Evolutionary conservation across 2,329 filamentous ascomycete genomes (phyloP), one percentile per base, ranked within the genome.

Genomic region (Neopestalotiopsis clavispora): DNA sequence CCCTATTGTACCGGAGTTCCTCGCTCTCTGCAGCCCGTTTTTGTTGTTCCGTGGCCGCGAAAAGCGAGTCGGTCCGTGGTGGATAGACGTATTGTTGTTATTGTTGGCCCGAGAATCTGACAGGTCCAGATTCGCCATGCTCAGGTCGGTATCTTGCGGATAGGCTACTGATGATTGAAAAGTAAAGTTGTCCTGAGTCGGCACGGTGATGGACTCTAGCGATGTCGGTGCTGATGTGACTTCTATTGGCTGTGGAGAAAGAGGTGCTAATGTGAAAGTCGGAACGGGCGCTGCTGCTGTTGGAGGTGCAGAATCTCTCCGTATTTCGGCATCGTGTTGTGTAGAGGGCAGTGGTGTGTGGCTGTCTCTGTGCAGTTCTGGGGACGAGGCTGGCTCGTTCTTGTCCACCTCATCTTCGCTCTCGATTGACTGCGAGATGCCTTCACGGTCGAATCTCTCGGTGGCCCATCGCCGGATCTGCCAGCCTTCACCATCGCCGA

Each of bases 401-500:
- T 92, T 91, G 20, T 92, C 87, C 34, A 80, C 80, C 73, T 94
- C 92, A 64, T 94, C 92, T 58, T 93, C 91, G 76, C 90, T 92
- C 71, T 92, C 90, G 68, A 86, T 86, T 71, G 81, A 84, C 63
- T 86, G 84, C 3, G 85, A 82, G 32, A 84, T 80, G 34, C 82
- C 81, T 56, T 90, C 87, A 34, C 90, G 90, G 66, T 93, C 90
- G 20, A 93, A 81, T 34, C 91, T 85, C 79, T 94, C 92, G 2
- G 88, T 91, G 0, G 89, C 90, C 90, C 90, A 92, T 77, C 83
- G 83, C 67, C 89, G 82, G 67, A 91, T 82, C 70, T 81, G 84
- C 83, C 86, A 89, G 23, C 87, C 94, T 79, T 97, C 95, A 14
- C 93, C 93, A 79, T 96, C 93, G 62, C 87, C 88, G 13, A 96